Conservation (phyloP, 495 filamentous ascomycete genomes). For the Parmelia sp. region DNA sequence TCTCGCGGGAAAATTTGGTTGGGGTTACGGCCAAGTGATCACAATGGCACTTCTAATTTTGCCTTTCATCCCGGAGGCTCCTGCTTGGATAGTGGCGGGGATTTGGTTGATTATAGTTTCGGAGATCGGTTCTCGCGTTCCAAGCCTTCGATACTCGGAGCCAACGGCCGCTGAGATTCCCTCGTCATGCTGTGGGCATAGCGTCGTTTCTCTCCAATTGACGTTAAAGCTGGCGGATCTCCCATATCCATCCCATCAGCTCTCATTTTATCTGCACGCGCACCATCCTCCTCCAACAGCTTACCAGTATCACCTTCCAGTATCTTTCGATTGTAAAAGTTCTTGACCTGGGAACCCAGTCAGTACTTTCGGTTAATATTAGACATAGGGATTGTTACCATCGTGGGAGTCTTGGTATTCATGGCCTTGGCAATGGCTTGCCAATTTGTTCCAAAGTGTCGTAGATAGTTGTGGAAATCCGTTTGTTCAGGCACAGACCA, state of each 20-base stretch:
- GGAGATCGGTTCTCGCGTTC: slow-evolving; percentile 49
- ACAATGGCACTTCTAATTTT: too few relatives aligned
- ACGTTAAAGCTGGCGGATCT: slow-evolving; percentile 54
- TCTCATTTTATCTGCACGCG: slow-evolving; percentile 64
- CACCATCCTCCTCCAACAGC: slow-evolving; percentile 63
- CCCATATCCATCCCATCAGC: slow-evolving; percentile 62
- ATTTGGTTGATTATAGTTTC: slow-evolving; percentile 36
- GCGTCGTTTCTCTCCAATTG: slow-evolving; percentile 52
- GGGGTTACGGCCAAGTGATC: too few relatives aligned
- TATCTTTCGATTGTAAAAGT: slow-evolving; percentile 75
- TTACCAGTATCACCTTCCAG: slow-evolving; percentile 53
- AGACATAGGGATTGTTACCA: too few relatives aligned
- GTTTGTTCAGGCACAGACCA: too few relatives aligned
- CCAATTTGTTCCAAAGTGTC: too few relatives aligned
- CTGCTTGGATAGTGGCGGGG: slow-evolving; percentile 24
- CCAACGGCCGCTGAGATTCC: slow-evolving; percentile 53
- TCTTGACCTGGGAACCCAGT: slow-evolving; percentile 66
- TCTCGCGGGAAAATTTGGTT: too few relatives aligned
- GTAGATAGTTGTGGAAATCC: too few relatives aligned
- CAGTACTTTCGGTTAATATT: slow-evolving; percentile 13
- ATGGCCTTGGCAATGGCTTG: too few relatives aligned
- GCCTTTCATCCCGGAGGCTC: too few relatives aligned
- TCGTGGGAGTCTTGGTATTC: too few relatives aligned
- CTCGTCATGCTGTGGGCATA: slow-evolving; percentile 51
- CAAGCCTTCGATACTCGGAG: slow-evolving; percentile 50